Conservation (phyloP, 768 basidiomycete species). For the Chalciporus sphaerocephalus region DNA sequence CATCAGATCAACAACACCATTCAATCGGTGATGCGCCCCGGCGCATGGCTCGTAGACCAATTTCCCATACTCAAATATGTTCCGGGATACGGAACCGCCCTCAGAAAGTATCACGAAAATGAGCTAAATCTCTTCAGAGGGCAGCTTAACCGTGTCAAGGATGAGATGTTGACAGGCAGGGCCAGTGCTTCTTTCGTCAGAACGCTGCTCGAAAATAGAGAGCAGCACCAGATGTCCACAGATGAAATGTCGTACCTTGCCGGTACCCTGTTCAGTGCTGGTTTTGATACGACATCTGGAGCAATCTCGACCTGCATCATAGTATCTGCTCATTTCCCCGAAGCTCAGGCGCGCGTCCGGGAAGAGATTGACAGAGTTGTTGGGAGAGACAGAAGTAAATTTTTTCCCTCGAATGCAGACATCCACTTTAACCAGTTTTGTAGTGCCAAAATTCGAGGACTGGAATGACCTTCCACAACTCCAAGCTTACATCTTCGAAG, state of each 20-base stretch:
- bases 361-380: conserved; percentile 51
- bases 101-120: conserved; percentile 47
- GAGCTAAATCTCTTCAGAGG: conserved; percentile 50
- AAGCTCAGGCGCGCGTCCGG: conserved; percentile 45
- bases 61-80: conserved; percentile 39
- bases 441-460: conserved; percentile 38
- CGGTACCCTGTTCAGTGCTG: conserved; percentile 58
- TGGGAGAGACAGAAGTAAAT: conserved; percentile 34
- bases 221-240: conserved; percentile 44
- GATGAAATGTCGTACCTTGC: conserved; percentile 56
- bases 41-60: conserved; percentile 34
- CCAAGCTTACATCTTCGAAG: conserved; percentile 36
- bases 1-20: conserved; percentile 16
- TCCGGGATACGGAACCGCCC: conserved; percentile 54
- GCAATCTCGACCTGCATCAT: conserved; percentile 46
- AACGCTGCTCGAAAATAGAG: conserved; percentile 48
- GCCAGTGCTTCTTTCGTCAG: conserved; percentile 41
- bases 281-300: conserved; percentile 55
- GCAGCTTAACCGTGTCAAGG: conserved; percentile 42
- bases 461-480: conserved; percentile 32
- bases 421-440: background rate
- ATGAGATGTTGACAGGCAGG: conserved; percentile 30
- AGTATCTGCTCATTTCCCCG: conserved; percentile 52
- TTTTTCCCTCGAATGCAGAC: background rate
- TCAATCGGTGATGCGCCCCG: conserved; percentile 31